These are phyloP conservation scores for Saccharomycopsis hybrid DNA, from an alignment of 1,139 yeast genomes.

Conservation along the genomic window DNA sequence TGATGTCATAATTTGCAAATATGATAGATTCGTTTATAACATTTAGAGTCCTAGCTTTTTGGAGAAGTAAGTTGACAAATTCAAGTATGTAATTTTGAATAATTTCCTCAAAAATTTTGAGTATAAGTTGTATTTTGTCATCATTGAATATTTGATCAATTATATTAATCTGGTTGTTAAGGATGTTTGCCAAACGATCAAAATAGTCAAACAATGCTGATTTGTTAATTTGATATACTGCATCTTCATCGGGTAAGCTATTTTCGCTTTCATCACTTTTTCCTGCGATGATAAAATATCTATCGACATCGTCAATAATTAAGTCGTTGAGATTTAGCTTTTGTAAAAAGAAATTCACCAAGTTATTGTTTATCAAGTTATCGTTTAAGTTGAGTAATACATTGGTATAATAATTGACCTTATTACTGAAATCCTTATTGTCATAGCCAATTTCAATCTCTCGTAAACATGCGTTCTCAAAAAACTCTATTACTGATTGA, in stretches of 20 bases:
- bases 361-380: conserved; percentile 35
- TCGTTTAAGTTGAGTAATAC: conserved; percentile 34
- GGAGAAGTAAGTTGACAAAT: conserved; percentile 23
- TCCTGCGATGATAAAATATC: conserved; percentile 10
- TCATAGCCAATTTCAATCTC: conserved; percentile 64
- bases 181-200: conserved; percentile 20
- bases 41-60: conserved; percentile 14
- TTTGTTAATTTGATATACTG: conserved; percentile 30
- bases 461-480: conserved; percentile 63
- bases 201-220: conserved; percentile 30
- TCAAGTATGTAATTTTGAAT: conserved; percentile 29
- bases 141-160: conserved; percentile 33
- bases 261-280: conserved; percentile 19
- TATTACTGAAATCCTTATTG: conserved; percentile 39
- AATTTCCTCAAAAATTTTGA: conserved; percentile 31
- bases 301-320: conserved; percentile 29
- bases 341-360: conserved; percentile 40
- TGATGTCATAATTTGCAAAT: too few relatives aligned
- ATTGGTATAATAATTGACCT: conserved; percentile 31
- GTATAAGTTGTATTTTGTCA: conserved; percentile 26
- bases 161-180: conserved; percentile 31
- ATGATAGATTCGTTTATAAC: conserved; percentile 18
- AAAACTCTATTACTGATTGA: conserved; percentile 57
- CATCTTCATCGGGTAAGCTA: too few relatives aligned
- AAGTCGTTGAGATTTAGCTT: conserved; percentile 33